A percentile compares a stretch with the other conserved stretches of the same genome.
Conservation (phyloP, 345 rosid genomes). For the Gossypium bickii region DNA sequence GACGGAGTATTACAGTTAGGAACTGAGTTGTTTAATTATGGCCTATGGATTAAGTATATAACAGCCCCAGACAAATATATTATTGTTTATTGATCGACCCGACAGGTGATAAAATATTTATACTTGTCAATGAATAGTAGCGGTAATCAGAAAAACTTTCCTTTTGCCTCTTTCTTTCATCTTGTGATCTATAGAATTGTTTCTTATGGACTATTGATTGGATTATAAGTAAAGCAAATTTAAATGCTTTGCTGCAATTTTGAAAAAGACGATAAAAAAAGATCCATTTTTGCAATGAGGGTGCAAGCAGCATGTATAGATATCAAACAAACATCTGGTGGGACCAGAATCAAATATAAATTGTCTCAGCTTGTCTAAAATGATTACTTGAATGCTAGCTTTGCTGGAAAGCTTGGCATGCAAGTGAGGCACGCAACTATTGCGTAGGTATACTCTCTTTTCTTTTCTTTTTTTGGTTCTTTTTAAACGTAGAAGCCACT, state of each 20-base stretch:
- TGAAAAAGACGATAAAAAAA: background rate
- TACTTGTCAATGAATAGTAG: conserved; percentile 14
- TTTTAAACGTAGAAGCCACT: conserved; percentile 37
- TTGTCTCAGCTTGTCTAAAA: background rate
- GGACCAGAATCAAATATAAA: conserved; percentile 6
- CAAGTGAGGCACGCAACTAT: conserved; percentile 6
- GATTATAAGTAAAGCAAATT: background rate
- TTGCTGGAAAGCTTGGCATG: conserved; percentile 43
- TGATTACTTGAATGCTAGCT: conserved; percentile 27
- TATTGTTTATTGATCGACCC: conserved; percentile 5
- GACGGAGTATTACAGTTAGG: conserved; percentile 6
- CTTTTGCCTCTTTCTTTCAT: conserved; percentile 3
- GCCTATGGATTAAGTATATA: too few species aligned
- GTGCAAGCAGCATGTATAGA: too few species aligned
- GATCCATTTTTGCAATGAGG: background rate
- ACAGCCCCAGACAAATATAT: background rate
- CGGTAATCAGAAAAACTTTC: background rate
- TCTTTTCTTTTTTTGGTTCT: background rate
- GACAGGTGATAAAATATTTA: conserved; percentile 15
- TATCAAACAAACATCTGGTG: background rate
- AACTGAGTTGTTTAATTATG: background rate
- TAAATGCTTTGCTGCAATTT: background rate
- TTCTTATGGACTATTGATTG: background rate
- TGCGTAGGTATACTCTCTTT: conserved; percentile 1
- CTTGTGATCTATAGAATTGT: background rate